Percentiles rank a stretch among this genome's conserved stretches.
Evolutionary conservation across 768 basidiomycete species (phyloP).

Genomic region (Mrakia gelida): DNA sequence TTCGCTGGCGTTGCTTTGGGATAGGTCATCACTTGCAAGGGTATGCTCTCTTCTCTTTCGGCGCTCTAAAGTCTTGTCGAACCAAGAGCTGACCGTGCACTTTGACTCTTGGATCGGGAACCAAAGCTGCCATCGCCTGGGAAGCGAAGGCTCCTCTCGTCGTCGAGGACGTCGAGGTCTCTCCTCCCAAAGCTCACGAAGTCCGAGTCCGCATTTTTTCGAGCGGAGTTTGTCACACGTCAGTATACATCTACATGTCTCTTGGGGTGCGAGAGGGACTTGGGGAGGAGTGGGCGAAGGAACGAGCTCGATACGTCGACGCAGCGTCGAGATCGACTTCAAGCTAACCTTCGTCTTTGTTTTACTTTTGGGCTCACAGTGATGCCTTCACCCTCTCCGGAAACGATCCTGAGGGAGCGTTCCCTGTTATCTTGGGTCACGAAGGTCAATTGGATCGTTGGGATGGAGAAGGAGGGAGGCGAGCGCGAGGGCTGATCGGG

Average conservation of each 20-base stretch:
- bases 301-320: background rate
- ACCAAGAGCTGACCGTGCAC: background rate
- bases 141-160: conserved; percentile 71
- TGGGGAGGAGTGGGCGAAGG: background rate
- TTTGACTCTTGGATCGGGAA: too few relatives aligned
- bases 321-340: background rate
- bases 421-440: conserved; percentile 66
- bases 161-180: conserved; percentile 89
- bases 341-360: too few relatives aligned
- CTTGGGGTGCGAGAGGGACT: background rate
- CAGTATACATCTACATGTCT: conserved; percentile 23
- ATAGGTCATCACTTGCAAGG: conserved; percentile 72
- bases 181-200: conserved; percentile 82
- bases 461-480: background rate
- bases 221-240: conserved; percentile 87
- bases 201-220: conserved; percentile 88
- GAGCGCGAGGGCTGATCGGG: too few relatives aligned
- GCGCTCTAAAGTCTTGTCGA: background rate
- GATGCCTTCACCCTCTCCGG: conserved; percentile 97
- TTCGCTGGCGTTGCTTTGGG: background rate
- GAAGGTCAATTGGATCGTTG: conserved; percentile 55
- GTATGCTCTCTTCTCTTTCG: background rate
- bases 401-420: conserved; percentile 77
- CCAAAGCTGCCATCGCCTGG: conserved; percentile 69
- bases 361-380: conserved; percentile 32